Evolutionary conservation across 2,329 filamentous ascomycete genomes (phyloP), one percentile per base, ranked within the genome.

Genomic region (Xylaria multiplex): DNA sequence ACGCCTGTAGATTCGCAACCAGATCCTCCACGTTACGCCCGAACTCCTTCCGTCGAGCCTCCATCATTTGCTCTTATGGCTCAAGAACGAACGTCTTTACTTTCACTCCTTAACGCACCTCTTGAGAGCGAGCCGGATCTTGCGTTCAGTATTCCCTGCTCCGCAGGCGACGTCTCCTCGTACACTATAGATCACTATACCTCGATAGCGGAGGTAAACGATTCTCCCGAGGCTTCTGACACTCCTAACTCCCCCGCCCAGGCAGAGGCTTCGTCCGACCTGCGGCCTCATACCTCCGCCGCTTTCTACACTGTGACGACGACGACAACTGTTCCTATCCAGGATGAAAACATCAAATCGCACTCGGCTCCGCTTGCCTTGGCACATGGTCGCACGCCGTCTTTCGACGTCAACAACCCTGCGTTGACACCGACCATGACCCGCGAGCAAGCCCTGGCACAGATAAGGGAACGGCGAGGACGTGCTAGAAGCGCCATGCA

Each of bases 371-470:
- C 78, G 16, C 49, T 62, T 3, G 62, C 57, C 50, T 50, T 66
- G 42, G 7, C 65, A 35, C 27, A 60, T 46, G 45, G 60, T 40
- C 37, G 75, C 61, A 70, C 70, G 7, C 79, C 80, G 3, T 81
- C 79, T 9, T 88, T 88, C 71, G 86, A 88, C 75, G 74, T 81
- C 46, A 84, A 79, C 66, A 85, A 88, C 74, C 85, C 86, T 22
- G 87, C 87, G 9, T 76, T 90, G 66, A 89, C 85, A 48, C 87
- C 88, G 5, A 90, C 88, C 45, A 88, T 90, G 86, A 87, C 87
- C 30, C 85, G 92, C 60, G 92, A 93, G 77, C 85, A 93, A 77
- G 91, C 91, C 3, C 84, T 95, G 16, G 90, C 90, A 62, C 88
- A 90, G 76, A 94, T 95, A 70, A 85, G 89, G 59, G 89, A 92